These are phyloP conservation scores for Podospora didyma DNA, from an alignment of 495 filamentous ascomycete genomes.

Conservation along the genomic window DNA sequence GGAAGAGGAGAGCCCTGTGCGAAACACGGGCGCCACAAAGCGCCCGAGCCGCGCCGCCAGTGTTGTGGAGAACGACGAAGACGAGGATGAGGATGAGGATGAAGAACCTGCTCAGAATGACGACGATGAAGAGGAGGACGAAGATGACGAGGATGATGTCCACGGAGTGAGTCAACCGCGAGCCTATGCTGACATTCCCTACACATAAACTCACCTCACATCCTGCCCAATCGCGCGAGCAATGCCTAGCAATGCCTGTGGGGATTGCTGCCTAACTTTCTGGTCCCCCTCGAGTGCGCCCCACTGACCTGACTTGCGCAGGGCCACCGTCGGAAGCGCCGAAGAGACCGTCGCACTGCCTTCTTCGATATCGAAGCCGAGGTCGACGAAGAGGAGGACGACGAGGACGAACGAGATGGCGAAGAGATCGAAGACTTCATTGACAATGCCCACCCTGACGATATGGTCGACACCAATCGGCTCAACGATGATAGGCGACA, in stretches of 20 bases:
- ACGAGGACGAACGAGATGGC: constrained; percentile 83
- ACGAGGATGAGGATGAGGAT: constrained; percentile 56
- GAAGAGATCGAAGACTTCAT: constrained; percentile 80
- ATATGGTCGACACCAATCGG: constrained; percentile 74
- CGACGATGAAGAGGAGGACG: constrained; percentile 57
- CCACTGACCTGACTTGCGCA: constrained; percentile 30
- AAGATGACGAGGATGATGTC: constrained; percentile 40
- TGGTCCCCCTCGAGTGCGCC: neutral
- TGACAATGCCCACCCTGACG: constrained; percentile 84
- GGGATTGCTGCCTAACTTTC: neutral
- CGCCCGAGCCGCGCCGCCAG: constrained; percentile 7
- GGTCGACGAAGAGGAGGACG: constrained; percentile 89
- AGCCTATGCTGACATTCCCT: neutral
- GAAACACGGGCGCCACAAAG: constrained; percentile 23
- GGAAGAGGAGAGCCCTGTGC: constrained; percentile 18
- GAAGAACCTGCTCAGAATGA: constrained; percentile 51
- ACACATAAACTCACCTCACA: too few species aligned
- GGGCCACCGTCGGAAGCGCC: constrained; percentile 76
- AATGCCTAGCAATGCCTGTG: neutral
- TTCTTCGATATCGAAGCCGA: constrained; percentile 97
- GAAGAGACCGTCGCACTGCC: constrained; percentile 63
- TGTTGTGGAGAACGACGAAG: constrained; percentile 46
- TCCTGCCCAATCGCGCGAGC: neutral
- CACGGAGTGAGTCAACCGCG: constrained; percentile 28
- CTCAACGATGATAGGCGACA: constrained; percentile 89